These are phyloP conservation scores for Acanthamoeba healyi DNA, from an alignment of 208 protist species.

Conservation along the genomic window DNA sequence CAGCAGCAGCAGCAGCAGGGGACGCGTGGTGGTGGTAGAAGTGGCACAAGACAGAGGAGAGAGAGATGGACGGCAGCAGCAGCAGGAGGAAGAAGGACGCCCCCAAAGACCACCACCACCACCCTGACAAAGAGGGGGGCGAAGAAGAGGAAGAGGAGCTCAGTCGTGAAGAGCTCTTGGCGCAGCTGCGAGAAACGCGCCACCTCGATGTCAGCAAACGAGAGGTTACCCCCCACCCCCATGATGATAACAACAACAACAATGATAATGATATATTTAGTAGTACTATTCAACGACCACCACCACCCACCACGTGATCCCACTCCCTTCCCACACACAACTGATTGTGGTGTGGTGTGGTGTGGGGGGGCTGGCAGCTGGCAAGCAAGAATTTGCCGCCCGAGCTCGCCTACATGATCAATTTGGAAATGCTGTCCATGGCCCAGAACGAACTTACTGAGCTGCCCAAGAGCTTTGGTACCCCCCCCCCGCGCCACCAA, in stretches of 20 bases:
- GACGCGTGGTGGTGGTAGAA: too few relatives aligned
- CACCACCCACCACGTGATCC: too few relatives aligned
- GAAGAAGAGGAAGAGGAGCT: neutral
- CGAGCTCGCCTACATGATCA: conserved; percentile 15
- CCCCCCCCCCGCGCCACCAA: neutral
- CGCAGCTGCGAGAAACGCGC: neutral
- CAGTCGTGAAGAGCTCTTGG: neutral
- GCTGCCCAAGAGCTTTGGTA: conserved; percentile 50
- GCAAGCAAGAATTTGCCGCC: conserved; percentile 18
- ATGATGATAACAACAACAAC: too few relatives aligned
- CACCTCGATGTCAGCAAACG: conserved; percentile 36
- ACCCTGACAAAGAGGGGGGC: neutral
- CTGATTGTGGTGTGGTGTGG: neutral
- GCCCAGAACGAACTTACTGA: conserved; percentile 26
- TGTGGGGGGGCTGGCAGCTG: neutral
- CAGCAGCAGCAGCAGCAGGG: too few relatives aligned
- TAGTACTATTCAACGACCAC: too few relatives aligned
- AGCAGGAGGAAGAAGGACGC: too few relatives aligned
- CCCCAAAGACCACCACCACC: too few relatives aligned
- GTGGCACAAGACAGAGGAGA: too few relatives aligned
- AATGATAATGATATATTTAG: too few relatives aligned
- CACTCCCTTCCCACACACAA: too few relatives aligned
- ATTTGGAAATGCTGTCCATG: conserved; percentile 18
- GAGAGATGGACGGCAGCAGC: too few relatives aligned
- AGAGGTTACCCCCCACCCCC: neutral